phyloP scores from a whole-genome alignment of 305 asterid species.

The Fraxinus albicans region DNA sequence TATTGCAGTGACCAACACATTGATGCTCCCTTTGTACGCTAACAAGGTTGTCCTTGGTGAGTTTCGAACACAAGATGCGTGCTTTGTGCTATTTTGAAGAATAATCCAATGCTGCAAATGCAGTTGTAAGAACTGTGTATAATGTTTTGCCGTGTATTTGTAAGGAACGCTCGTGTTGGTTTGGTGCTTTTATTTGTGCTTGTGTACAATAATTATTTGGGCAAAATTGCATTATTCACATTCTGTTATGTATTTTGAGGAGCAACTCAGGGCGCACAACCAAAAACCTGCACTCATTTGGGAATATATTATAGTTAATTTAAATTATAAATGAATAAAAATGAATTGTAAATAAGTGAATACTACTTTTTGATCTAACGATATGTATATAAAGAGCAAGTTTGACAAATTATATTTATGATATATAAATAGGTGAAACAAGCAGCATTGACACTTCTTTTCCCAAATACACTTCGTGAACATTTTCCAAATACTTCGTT shows the following conservation, averaged over 20 bases:
- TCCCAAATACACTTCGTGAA: background rate
- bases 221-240: background rate
- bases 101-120: slow-evolving; percentile 2
- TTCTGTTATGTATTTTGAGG: background rate
- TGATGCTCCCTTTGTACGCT: slow-evolving; percentile 79
- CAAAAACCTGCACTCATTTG: too few species aligned
- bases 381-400: too few species aligned
- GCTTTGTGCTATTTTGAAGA: background rate
- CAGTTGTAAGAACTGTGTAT: background rate
- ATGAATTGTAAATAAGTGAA: too few species aligned
- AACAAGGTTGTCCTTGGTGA: background rate
- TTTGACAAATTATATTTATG: too few species aligned
- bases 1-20: slow-evolving; percentile 74
- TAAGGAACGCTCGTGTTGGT: slow-evolving; percentile 8
- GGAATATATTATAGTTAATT: too few species aligned
- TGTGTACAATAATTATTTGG: slow-evolving; percentile 5
- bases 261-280: background rate
- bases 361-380: too few species aligned
- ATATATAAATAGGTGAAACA: background rate
- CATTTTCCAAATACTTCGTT: background rate
- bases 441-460: background rate
- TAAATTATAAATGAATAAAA: too few species aligned
- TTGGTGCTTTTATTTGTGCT: slow-evolving; percentile 15
- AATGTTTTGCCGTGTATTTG: background rate
- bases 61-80: background rate